phyloP scores from a whole-genome alignment of 108 stramenopile species.

The Cyclostephanos tholiformis region DNA sequence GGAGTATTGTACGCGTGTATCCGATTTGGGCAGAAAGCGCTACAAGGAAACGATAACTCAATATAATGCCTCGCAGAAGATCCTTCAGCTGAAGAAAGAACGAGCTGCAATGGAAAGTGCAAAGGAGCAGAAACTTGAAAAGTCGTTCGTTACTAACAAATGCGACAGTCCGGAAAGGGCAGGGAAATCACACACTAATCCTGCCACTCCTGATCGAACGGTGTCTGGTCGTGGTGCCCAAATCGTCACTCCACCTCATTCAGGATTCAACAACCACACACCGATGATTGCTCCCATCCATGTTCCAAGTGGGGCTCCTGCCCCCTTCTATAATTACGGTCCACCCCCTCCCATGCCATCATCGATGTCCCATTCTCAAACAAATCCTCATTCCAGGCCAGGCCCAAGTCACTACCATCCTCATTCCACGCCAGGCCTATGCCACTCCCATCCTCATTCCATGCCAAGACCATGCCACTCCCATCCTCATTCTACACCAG shows the following conservation, averaged over 20 bases:
- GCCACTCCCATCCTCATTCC: neutral
- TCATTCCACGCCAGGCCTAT: slow-evolving; percentile 2
- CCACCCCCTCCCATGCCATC: slow-evolving; percentile 23
- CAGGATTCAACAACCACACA: neutral
- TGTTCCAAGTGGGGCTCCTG: slow-evolving; percentile 11
- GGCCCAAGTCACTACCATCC: neutral
- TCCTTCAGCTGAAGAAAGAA: slow-evolving; percentile 29
- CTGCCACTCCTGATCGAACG: slow-evolving; percentile 25
- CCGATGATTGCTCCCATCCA: neutral
- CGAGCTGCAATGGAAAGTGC: slow-evolving; percentile 10
- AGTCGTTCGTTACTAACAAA: neutral
- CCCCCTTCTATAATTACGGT: slow-evolving; percentile 8
- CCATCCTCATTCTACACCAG: slow-evolving; percentile 4
- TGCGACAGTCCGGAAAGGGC: neutral
- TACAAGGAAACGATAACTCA: slow-evolving; percentile 33
- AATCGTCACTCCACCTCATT: slow-evolving; percentile 13
- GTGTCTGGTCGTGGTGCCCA: slow-evolving; percentile 7
- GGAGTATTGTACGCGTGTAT: slow-evolving; percentile 31
- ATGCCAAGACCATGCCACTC: neutral
- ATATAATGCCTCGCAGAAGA: slow-evolving; percentile 40
- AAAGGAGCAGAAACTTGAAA: neutral
- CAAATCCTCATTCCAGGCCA: slow-evolving; percentile 11
- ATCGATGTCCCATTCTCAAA: slow-evolving; percentile 6
- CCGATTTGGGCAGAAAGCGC: slow-evolving; percentile 37
- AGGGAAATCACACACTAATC: slow-evolving; percentile 2